phyloP scores from a whole-genome alignment of 1,284 basidiomycete species.

The Volvariella surrecta region DNA sequence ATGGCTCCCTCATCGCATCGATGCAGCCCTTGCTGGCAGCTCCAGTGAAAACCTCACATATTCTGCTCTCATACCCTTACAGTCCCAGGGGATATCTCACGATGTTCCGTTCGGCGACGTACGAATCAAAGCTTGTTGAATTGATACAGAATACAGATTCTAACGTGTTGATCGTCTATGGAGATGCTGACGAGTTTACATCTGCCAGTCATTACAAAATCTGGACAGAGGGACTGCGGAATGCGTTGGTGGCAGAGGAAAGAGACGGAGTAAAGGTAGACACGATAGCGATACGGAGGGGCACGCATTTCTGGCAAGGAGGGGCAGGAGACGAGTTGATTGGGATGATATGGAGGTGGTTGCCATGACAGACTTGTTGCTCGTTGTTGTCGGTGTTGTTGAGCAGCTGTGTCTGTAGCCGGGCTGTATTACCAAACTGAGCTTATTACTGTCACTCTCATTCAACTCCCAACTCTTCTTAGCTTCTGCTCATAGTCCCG shows the following conservation, averaged over 20 bases:
- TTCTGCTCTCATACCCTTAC: constrained; percentile 73
- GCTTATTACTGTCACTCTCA: constrained; percentile 3
- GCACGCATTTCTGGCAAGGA: constrained; percentile 36
- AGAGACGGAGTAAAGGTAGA: constrained; percentile 13
- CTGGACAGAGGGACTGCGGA: constrained; percentile 41
- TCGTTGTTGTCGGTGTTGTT: constrained; percentile 1
- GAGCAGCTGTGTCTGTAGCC: no score
- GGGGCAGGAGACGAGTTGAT: constrained; percentile 13
- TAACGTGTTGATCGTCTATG: constrained; percentile 57
- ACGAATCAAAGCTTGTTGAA: constrained; percentile 38
- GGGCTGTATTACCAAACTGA: no score
- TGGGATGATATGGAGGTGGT: constrained; percentile 20
- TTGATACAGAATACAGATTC: constrained; percentile 35
- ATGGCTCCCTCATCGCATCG: constrained; percentile 68
- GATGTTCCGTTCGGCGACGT: constrained; percentile 49
- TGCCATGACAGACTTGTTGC: constrained; percentile 18
- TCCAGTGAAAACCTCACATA: constrained; percentile 47
- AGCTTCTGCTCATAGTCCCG: no score
- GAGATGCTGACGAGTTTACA: constrained; percentile 71
- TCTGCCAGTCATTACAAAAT: constrained; percentile 37
- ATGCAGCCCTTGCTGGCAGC: constrained; percentile 42
- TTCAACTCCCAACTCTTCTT: neutral
- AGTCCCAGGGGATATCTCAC: constrained; percentile 62
- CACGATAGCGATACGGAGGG: constrained; percentile 24
- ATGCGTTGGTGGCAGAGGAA: constrained; percentile 9